A percentile compares a stretch with the other conserved stretches of the same genome.
phyloP scores from a whole-genome alignment of 371 early-diverging fungal species.

The Lichtheimia ornata region DNA sequence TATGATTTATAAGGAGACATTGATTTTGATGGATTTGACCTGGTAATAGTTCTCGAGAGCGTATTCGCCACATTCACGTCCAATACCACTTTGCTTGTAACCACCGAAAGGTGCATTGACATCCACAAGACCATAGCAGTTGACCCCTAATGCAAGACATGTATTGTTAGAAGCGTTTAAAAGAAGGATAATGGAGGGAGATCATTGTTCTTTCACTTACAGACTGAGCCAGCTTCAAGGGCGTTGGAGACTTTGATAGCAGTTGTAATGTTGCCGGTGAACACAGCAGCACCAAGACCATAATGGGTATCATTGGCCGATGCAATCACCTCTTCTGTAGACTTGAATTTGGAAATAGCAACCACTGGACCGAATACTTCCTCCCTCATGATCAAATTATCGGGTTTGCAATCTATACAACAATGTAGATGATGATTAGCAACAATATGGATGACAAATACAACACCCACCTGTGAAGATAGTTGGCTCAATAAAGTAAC shows the following conservation, averaged over 20 bases:
- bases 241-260: slow-evolving; percentile 68
- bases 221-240: slow-evolving; percentile 24
- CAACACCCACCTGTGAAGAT: slow-evolving; percentile 30
- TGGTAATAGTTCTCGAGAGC: slow-evolving; percentile 71
- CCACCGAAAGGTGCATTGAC: slow-evolving; percentile 77
- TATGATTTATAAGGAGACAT: neutral
- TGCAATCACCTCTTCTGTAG: slow-evolving; percentile 70
- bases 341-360: slow-evolving; percentile 66
- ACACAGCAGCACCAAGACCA: slow-evolving; percentile 87
- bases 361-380: slow-evolving; percentile 87
- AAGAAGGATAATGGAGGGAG: neutral
- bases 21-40: slow-evolving; percentile 8
- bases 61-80: slow-evolving; percentile 77
- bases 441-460: neutral
- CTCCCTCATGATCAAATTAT: slow-evolving; percentile 67
- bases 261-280: slow-evolving; percentile 65
- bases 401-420: slow-evolving; percentile 30
- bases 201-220: slow-evolving; percentile 6
- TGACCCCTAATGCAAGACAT: slow-evolving; percentile 5
- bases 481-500: slow-evolving; percentile 56
- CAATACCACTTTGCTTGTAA: slow-evolving; percentile 81
- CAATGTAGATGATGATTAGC: neutral
- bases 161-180: neutral
- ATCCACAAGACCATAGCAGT: slow-evolving; percentile 17
- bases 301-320: slow-evolving; percentile 72